Base-by-base conservation (phyloP, 1,284 basidiomycete species). In the Lentinula novae-zelandiae region DNA sequence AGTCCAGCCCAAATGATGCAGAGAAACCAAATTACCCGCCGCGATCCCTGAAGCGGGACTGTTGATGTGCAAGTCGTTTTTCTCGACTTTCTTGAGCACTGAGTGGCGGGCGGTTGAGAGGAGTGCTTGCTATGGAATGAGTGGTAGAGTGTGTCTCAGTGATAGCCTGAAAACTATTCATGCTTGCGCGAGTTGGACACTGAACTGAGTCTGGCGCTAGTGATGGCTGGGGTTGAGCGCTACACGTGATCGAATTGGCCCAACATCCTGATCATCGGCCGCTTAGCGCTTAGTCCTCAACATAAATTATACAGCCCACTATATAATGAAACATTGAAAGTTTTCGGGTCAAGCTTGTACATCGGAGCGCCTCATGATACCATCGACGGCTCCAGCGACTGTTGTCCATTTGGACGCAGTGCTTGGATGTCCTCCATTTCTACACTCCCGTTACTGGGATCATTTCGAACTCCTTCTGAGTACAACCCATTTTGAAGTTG, bases 31-130 rank as follows among this genome's bases (percentile, higher is more conserved):
- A 82, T 63, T 46, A 86, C 85, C 85, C 85, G 63, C 85, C 85
- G 56, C 85, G 79, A 70, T 86, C 82, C 51, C 86, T 77, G 67
- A 85, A 83, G 34, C 85, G 76, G 44, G 83, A 76, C 65, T 86
- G 82, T 61, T 82, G 83, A 42, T 83, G 78, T 64, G 84, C 76
- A 12, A 81, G 67, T 48, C 86, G 80, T 53, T 83, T 72, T 0
- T 79, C 78, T 53, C 82, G 76, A 68, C 85, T 87, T 52, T 82
- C 82, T 58, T 82, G 78, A 20, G 82, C 80, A 5, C 72, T 58
- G 1, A 60, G 44, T 22, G 53, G 53, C n/a, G 17, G 39, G 49
- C 22, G 27, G 4, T 22, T 22, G 15, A 38, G 17, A 20, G 55
- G 40, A 12, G 53, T 40, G n/a, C 12, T 46, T 20, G n/a, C 4